A percentile compares a stretch with the other conserved stretches of the same genome.
These are phyloP conservation scores for Apiospora pterosperma DNA, from an alignment of 2,329 filamentous ascomycete species.

Conservation along the genomic window DNA sequence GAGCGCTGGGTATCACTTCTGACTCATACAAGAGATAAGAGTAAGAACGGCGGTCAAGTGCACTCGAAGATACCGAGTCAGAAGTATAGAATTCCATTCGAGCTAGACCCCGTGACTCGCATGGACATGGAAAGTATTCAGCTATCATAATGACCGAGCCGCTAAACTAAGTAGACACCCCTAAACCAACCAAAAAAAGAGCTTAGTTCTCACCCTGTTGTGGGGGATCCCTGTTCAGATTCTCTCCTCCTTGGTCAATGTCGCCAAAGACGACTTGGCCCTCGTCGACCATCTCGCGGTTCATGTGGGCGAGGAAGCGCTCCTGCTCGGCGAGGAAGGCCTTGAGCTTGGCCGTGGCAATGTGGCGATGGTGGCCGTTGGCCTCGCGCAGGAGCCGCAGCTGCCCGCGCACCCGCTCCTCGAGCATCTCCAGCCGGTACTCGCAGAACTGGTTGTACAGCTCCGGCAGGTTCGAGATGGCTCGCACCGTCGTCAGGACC, in stretches of 20 bases:
- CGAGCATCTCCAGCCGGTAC: constrained; percentile 61
- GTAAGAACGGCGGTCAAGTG: too few relatives aligned
- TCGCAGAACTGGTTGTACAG: constrained; percentile 60
- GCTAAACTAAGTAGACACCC: too few relatives aligned
- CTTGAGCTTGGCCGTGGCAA: constrained; percentile 27
- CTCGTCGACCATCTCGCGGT: constrained; percentile 29
- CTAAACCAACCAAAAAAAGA: too few relatives aligned
- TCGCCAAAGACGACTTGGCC: constrained; percentile 19
- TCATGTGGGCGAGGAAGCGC: constrained; percentile 30
- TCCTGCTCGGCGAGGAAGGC: constrained; percentile 29
- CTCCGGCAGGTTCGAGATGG: constrained; percentile 53
- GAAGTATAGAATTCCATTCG: too few relatives aligned
- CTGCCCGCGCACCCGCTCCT: constrained; percentile 50
- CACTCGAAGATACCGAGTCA: too few relatives aligned
- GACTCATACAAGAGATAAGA: too few relatives aligned
- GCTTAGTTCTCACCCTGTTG: not conserved
- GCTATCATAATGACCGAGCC: too few relatives aligned
- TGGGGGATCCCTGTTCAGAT: too few relatives aligned
- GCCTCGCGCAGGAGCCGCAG: constrained; percentile 39
- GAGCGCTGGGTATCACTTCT: too few relatives aligned
- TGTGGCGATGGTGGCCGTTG: constrained; percentile 19
- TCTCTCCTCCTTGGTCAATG: too few relatives aligned
- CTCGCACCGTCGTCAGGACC: constrained; percentile 56
- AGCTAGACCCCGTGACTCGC: too few relatives aligned
- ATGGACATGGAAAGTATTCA: too few relatives aligned